Conservation (phyloP, 805 yeast species). For the Candida ovalis region DNA sequence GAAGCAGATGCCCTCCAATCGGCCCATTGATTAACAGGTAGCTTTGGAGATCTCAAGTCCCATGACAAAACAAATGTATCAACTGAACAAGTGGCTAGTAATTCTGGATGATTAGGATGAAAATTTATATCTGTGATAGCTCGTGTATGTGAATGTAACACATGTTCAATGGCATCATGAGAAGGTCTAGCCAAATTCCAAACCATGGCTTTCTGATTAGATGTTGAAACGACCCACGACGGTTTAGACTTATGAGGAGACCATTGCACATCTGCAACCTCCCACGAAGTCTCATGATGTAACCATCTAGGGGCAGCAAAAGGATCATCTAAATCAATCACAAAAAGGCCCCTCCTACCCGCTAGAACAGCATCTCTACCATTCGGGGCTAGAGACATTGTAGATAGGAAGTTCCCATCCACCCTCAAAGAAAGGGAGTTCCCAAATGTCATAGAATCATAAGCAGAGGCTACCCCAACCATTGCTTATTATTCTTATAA, state of each 20-base stretch:
- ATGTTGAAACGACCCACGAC: constrained; percentile 88
- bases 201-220: constrained; percentile 90
- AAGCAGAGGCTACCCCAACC: constrained; percentile 21
- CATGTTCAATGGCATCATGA: constrained; percentile 73
- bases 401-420: constrained; percentile 81
- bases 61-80: constrained; percentile 85
- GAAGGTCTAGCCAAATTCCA: constrained; percentile 80
- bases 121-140: constrained; percentile 96
- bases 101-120: constrained; percentile 81
- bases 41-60: constrained; percentile 81
- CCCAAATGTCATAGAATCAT: constrained; percentile 62
- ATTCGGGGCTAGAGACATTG: constrained; percentile 84
- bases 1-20: constrained; percentile 95
- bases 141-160: constrained; percentile 83
- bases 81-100: constrained; percentile 88
- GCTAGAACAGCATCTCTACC: constrained; percentile 95
- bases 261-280: constrained; percentile 99
- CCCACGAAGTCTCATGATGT: constrained; percentile 92
- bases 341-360: constrained; percentile 74
- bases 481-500: not conserved
- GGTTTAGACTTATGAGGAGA: constrained; percentile 85
- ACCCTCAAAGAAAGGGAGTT: constrained; percentile 79
- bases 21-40: constrained; percentile 76
- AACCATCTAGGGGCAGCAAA: constrained; percentile 93
- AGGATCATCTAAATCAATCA: constrained; percentile 94